Base-by-base conservation (phyloP, 2,329 filamentous ascomycete species). In the Dichotomopilus funicola region DNA sequence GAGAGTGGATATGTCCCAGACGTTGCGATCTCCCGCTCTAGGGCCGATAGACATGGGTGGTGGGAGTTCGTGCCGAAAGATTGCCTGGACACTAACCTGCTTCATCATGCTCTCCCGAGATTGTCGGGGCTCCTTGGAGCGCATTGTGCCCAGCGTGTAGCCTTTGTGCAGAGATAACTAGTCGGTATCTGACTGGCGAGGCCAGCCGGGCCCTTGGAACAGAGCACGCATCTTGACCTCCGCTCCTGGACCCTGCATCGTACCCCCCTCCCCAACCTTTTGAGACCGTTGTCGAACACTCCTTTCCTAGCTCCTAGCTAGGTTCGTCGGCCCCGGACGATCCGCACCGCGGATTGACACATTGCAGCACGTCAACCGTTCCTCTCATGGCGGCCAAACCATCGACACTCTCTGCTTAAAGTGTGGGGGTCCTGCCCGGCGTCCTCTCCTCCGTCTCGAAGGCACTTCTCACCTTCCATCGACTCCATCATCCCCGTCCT, bases 41-140 rank as follows among this genome's bases (percentile, higher is more conserved):
- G 59, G 59, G 51, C 59, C 54, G 59, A 64, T 57, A 55, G 59
- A 63, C 63, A 63, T 61, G 63, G 61, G 55, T 61, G 53, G 53
- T 60, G 65, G 66, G 58, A 64, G 57, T 60, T 60, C 61, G 64
- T 65, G 63, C 64, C 64, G 62, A 64, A 59, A 62, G 60, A 66
- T 68, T 55, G 58, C 65, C 67, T 67, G 58, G 65, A 64, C 63
- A 63, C 66, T 66, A 66, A 59, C 64, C 56, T 62, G 60, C 64
- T 65, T 71, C 68, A 72, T 70, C 68, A 71, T 70, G 65, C 62
- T 62, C 59, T 69, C 66, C 70, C 68, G 67, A 70, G 64, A 70
- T 70, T 69, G 63, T 67, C 62, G 66, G 62, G 53, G 55, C 58
- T 45, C 51, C 34, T 60, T 66, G 51, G 50, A 54, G 57, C 68